phyloP scores from a whole-genome alignment of 805 yeast species.

The Suhomyces pyralidae region DNA sequence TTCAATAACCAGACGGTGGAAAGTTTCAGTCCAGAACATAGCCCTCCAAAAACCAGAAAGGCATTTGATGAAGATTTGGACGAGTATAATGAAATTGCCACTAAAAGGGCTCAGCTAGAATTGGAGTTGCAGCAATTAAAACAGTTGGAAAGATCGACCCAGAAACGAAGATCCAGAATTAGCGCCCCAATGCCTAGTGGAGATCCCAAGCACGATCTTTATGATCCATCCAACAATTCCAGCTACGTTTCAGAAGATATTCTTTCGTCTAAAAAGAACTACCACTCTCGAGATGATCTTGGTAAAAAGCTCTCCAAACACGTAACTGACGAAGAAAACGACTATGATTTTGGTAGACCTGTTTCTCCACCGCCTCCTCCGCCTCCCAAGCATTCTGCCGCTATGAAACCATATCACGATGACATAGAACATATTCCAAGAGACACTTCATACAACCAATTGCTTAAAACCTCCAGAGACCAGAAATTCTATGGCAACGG shows the following conservation, averaged over 20 bases:
- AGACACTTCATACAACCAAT: not conserved
- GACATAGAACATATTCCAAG: slow-evolving; percentile 8
- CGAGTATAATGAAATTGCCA: slow-evolving; percentile 29
- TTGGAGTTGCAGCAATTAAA: slow-evolving; percentile 34
- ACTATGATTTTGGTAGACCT: slow-evolving; percentile 11
- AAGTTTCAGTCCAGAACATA: slow-evolving; percentile 24
- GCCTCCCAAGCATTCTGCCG: slow-evolving; percentile 27
- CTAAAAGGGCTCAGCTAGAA: slow-evolving; percentile 38
- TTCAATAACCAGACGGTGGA: slow-evolving; percentile 23
- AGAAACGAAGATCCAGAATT: slow-evolving; percentile 3
- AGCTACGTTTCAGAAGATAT: slow-evolving; percentile 35
- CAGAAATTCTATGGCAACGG: not conserved
- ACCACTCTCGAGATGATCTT: slow-evolving; percentile 33
- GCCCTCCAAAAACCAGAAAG: slow-evolving; percentile 9
- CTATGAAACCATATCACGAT: slow-evolving; percentile 9
- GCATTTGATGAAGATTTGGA: slow-evolving; percentile 7
- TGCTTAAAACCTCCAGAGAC: not conserved
- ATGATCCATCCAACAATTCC: slow-evolving; percentile 23
- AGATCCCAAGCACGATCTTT: slow-evolving; percentile 1
- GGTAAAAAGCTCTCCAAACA: slow-evolving; percentile 28
- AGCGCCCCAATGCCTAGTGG: not conserved
- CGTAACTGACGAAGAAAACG: slow-evolving; percentile 20
- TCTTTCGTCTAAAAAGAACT: slow-evolving; percentile 30
- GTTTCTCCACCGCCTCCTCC: slow-evolving; percentile 31
- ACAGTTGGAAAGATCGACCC: slow-evolving; percentile 23